A percentile compares a stretch with the other conserved stretches of the same genome.
These are phyloP conservation scores for Corrigiola litoralis DNA, from an alignment of 179 eudicot species.

Conservation along the genomic window DNA sequence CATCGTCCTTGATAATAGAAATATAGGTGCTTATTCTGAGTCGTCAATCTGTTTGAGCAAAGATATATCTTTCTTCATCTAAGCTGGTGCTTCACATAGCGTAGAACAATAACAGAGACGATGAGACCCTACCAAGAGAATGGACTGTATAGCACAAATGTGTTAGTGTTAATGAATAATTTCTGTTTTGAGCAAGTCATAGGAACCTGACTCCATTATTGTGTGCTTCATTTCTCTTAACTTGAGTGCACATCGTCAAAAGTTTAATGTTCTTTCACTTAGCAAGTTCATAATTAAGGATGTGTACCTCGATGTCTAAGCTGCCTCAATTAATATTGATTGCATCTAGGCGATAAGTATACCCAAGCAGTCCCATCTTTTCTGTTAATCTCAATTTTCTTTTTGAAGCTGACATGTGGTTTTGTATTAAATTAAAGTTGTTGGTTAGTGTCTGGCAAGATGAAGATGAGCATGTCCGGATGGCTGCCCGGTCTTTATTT, in stretches of 20 bases:
- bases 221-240: background rate
- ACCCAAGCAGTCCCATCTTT: background rate
- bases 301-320: background rate
- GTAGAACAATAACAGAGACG: background rate
- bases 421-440: slow-evolving; percentile 44
- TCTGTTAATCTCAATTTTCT: slow-evolving; percentile 7
- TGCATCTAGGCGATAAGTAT: background rate
- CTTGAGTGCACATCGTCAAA: background rate
- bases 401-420: slow-evolving; percentile 1
- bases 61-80: too few species aligned
- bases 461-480: slow-evolving; percentile 82
- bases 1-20: background rate
- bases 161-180: background rate
- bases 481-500: slow-evolving; percentile 93
- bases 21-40: background rate
- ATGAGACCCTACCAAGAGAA: background rate
- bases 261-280: background rate
- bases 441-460: slow-evolving; percentile 96
- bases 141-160: background rate
- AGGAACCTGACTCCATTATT: background rate
- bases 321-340: background rate
- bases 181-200: too few species aligned
- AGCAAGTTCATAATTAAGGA: background rate
- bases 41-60: background rate
- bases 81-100: background rate